phyloP scores from a whole-genome alignment of 768 basidiomycete species.

The Tubosaeta sp. region DNA sequence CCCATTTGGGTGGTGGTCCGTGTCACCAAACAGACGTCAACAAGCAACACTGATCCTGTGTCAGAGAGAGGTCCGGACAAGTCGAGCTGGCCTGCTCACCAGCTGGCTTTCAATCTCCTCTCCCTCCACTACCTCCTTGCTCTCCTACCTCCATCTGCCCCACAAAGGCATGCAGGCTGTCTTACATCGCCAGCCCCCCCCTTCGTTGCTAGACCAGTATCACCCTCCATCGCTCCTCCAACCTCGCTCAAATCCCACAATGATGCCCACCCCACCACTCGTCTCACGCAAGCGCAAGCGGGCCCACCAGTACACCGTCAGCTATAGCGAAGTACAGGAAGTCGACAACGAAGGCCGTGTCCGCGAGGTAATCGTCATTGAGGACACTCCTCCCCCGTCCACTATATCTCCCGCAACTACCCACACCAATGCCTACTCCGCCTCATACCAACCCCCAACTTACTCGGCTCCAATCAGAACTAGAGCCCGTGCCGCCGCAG shows the following conservation, averaged over 20 bases:
- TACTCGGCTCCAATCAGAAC: constrained; percentile 78
- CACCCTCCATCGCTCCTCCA: constrained; percentile 53
- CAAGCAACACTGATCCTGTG: constrained; percentile 31
- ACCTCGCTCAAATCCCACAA: constrained; percentile 45
- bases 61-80: constrained; percentile 24
- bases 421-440: constrained; percentile 66
- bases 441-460: constrained; percentile 74
- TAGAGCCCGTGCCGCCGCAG: constrained; percentile 80
- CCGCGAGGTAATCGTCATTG: constrained; percentile 88
- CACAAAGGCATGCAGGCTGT: constrained; percentile 67
- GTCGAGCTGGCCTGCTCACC: constrained; percentile 27
- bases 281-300: constrained; percentile 80
- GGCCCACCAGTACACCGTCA: constrained; percentile 74
- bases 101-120: constrained; percentile 35
- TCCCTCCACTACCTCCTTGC: constrained; percentile 11
- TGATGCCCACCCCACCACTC: constrained; percentile 68
- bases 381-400: constrained; percentile 79
- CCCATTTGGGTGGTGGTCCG: background rate
- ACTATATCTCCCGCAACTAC: constrained; percentile 75
- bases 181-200: constrained; percentile 57
- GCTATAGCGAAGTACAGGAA: constrained; percentile 86
- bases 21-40: constrained; percentile 24
- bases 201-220: constrained; percentile 62
- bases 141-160: constrained; percentile 47
- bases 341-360: constrained; percentile 73